phyloP scores from a whole-genome alignment of 2,329 filamentous ascomycete species.

The Grosmannia huntii region DNA sequence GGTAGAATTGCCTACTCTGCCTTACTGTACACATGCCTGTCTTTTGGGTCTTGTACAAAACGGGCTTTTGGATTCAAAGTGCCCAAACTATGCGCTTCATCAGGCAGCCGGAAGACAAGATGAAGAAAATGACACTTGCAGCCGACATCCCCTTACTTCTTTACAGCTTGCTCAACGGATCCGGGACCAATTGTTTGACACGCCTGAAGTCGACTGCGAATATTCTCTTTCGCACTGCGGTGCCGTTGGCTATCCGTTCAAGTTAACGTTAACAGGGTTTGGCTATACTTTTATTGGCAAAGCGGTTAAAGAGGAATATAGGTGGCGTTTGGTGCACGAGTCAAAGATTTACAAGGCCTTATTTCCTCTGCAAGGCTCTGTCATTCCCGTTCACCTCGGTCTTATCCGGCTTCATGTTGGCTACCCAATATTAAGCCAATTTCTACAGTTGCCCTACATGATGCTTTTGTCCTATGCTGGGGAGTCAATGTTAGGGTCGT shows the following conservation, averaged over 20 bases:
- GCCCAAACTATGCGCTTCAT: slow-evolving; percentile 7
- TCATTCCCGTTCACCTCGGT: slow-evolving; percentile 8
- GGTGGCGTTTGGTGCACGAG: slow-evolving; percentile 2
- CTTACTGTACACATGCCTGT: slow-evolving; percentile 10
- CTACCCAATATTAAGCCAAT: slow-evolving; percentile 5
- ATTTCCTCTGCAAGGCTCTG: slow-evolving; percentile 1
- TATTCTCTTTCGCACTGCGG: slow-evolving; percentile 2
- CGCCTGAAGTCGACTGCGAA: slow-evolving; percentile 5
- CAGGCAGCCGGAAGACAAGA: neutral
- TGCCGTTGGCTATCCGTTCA: slow-evolving; percentile 8
- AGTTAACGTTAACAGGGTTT: slow-evolving; percentile 8
- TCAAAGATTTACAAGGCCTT: slow-evolving; percentile 5
- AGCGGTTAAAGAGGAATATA: slow-evolving; percentile 1
- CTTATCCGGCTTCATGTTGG: slow-evolving; percentile 4
- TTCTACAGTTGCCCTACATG: slow-evolving; percentile 6
- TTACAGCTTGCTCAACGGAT: slow-evolving; percentile 3
- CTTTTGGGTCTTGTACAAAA: slow-evolving; percentile 4
- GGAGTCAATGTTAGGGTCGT: neutral
- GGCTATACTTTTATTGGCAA: slow-evolving; percentile 8
- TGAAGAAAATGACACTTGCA: neutral
- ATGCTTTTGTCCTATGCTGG: slow-evolving; percentile 8
- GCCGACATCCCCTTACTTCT: slow-evolving; percentile 3
- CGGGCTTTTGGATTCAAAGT: neutral
- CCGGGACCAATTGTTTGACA: slow-evolving; percentile 4
- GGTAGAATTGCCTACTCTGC: slow-evolving; percentile 1